These are phyloP conservation scores for Buddleja alternifolia DNA, from an alignment of 257 asterid genomes.

Conservation along the genomic window DNA sequence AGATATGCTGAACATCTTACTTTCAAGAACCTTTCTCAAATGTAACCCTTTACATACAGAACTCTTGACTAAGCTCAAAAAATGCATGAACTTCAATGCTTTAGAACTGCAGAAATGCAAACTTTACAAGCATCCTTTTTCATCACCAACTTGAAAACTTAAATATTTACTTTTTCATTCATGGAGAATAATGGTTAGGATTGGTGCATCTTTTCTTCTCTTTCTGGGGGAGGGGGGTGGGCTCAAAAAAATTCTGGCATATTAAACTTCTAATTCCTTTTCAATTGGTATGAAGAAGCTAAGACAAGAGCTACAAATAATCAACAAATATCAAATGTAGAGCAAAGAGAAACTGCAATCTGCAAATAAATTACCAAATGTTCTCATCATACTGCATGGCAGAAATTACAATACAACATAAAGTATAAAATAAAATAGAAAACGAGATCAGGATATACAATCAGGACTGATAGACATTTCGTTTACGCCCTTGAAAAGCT, in stretches of 20 bases:
- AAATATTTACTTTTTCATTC: background rate
- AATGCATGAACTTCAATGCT: background rate
- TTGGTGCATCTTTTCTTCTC: too few species aligned
- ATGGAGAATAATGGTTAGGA: too few species aligned
- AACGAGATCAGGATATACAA: background rate
- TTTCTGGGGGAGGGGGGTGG: too few species aligned
- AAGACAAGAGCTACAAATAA: background rate
- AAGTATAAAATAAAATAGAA: background rate
- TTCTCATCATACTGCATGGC: slow-evolving; percentile 2
- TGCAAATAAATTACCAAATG: background rate
- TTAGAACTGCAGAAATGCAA: slow-evolving; percentile 8
- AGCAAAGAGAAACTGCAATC: background rate
- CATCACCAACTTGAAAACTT: slow-evolving; percentile 1
- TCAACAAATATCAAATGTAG: background rate
- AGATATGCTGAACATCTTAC: background rate
- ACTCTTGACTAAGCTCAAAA: background rate
- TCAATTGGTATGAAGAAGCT: background rate
- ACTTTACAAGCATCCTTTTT: background rate
- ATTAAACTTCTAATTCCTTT: slow-evolving; percentile 25
- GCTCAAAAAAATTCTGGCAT: background rate
- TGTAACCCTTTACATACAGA: background rate
- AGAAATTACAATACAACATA: slow-evolving; percentile 6
- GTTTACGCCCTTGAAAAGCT: background rate
- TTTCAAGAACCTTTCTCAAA: slow-evolving; percentile 3
- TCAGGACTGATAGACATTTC: background rate